Evolutionary conservation across 148 eudicot species (phyloP).

Genomic region (Rhododendron molle): DNA sequence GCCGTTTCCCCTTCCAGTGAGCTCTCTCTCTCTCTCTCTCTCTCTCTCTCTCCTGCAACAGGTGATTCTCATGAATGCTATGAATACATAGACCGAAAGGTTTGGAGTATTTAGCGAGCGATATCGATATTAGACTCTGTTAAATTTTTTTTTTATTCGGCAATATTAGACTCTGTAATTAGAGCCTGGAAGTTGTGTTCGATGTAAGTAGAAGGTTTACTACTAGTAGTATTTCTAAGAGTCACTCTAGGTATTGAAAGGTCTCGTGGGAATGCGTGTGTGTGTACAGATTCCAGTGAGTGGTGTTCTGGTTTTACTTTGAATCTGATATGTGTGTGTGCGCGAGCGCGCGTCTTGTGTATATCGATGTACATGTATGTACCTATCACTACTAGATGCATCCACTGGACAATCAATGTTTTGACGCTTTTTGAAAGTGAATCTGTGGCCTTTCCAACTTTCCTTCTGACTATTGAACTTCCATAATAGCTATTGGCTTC

Average conservation of each 20-base stretch:
- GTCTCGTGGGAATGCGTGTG: background rate
- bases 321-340: background rate
- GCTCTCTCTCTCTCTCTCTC: background rate
- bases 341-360: background rate
- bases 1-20: background rate
- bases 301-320: background rate
- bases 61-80: background rate
- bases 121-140: background rate
- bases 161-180: background rate
- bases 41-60: background rate
- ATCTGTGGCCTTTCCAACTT: background rate
- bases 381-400: background rate
- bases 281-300: background rate
- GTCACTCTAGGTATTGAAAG: background rate
- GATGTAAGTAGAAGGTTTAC: background rate
- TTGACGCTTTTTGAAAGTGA: background rate
- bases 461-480: background rate
- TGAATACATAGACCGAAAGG: no score
- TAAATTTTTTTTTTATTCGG: no score
- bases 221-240: background rate
- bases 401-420: background rate
- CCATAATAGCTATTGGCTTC: background rate
- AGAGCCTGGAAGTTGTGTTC: background rate
- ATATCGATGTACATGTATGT: background rate
- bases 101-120: background rate